Percentiles rank a stretch among this genome's conserved stretches.
Evolutionary conservation across 1,284 basidiomycete genomes (phyloP).

Genomic region (Cryptococcus hybrid): DNA sequence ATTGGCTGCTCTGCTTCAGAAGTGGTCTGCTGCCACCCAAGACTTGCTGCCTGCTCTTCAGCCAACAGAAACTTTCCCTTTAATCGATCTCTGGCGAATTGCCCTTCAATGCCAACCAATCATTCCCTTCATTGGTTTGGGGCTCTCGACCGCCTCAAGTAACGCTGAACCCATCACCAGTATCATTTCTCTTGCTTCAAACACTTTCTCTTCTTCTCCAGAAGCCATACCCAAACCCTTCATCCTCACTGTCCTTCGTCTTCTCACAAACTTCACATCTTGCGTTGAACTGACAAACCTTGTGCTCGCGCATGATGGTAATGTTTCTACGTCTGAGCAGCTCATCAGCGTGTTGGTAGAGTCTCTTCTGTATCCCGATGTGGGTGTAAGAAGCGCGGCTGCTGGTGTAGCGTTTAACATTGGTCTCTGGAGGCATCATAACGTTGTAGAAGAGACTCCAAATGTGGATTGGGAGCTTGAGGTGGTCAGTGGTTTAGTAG

Average conservation of each 20-base stretch:
- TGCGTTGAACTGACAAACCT: slow-evolving; percentile 57
- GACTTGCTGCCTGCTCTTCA: slow-evolving; percentile 57
- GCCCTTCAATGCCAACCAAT: slow-evolving; percentile 38
- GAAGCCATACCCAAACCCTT: slow-evolving; percentile 50
- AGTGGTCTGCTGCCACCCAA: slow-evolving; percentile 57
- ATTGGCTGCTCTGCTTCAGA: slow-evolving; percentile 26
- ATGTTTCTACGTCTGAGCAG: slow-evolving; percentile 29
- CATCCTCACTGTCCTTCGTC: slow-evolving; percentile 66
- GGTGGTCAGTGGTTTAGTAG: slow-evolving; percentile 71
- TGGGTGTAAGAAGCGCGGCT: slow-evolving; percentile 65
- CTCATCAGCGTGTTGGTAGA: slow-evolving; percentile 61
- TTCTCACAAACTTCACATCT: slow-evolving; percentile 72
- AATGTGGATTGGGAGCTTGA: slow-evolving; percentile 82
- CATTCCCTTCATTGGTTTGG: slow-evolving; percentile 53
- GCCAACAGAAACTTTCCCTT: slow-evolving; percentile 66
- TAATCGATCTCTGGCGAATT: slow-evolving; percentile 80
- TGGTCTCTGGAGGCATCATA: slow-evolving; percentile 61
- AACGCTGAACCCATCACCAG: slow-evolving; percentile 59
- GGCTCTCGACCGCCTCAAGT: slow-evolving; percentile 50
- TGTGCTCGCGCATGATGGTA: slow-evolving; percentile 53
- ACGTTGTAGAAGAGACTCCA: slow-evolving; percentile 51
- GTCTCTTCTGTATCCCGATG: slow-evolving; percentile 66
- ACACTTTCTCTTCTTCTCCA: slow-evolving; percentile 13
- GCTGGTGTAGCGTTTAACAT: slow-evolving; percentile 78
- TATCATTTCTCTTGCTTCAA: slow-evolving; percentile 52